Evolutionary conservation across 768 basidiomycete genomes (phyloP).

Genomic region (Tulasnella sp.): DNA sequence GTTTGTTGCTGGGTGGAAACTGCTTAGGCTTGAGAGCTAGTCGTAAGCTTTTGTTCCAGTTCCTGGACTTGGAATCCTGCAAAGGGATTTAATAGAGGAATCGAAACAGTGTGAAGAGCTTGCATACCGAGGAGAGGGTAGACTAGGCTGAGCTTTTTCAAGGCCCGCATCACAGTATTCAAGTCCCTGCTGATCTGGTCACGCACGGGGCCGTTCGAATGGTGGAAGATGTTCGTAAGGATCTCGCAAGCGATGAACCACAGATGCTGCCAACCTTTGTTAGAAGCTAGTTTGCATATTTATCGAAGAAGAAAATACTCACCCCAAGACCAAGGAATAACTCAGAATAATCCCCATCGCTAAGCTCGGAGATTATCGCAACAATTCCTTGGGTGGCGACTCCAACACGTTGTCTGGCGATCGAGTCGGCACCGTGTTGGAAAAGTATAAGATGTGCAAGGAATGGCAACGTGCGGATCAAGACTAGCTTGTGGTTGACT

Average conservation of each 20-base stretch:
- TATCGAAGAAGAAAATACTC: slow-evolving; percentile 10
- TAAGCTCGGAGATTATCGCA: slow-evolving; percentile 12
- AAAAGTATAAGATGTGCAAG: slow-evolving; percentile 12
- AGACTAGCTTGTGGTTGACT: slow-evolving; percentile 23
- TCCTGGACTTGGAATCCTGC: slow-evolving; percentile 18
- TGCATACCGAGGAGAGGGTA: slow-evolving; percentile 24
- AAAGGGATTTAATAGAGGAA: background rate
- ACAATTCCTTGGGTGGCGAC: slow-evolving; percentile 18
- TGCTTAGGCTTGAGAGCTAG: background rate
- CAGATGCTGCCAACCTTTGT: background rate
- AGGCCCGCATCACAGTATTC: background rate
- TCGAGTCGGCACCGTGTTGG: slow-evolving; percentile 24
- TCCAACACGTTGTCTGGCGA: slow-evolving; percentile 12
- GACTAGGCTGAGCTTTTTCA: slow-evolving; percentile 23
- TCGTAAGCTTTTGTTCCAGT: background rate
- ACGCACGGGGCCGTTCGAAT: background rate
- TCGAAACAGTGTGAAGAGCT: background rate
- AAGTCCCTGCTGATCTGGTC: slow-evolving; percentile 19
- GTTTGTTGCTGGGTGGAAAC: background rate
- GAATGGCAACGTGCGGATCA: slow-evolving; percentile 21
- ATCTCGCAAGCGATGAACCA: slow-evolving; percentile 23
- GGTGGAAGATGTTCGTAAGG: slow-evolving; percentile 13
- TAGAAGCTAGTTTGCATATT: background rate
- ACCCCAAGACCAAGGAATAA: slow-evolving; percentile 25
- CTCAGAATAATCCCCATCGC: slow-evolving; percentile 9